Evolutionary conservation across 805 yeast species (phyloP).

Genomic region (Teunomyces aglyptinius): DNA sequence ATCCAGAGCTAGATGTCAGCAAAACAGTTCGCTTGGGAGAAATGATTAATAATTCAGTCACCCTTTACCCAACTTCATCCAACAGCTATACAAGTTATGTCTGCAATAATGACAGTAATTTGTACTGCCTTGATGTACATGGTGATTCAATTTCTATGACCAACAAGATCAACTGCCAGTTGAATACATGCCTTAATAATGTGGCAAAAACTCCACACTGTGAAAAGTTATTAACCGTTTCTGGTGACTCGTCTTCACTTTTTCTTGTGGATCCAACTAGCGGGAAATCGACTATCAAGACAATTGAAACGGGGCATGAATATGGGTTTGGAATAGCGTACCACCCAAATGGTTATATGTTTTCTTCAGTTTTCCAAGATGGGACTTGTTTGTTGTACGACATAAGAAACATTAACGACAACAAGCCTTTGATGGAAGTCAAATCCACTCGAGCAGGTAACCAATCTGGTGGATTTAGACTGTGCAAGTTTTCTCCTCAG

Average conservation of each 20-base stretch:
- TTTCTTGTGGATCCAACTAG: constrained; percentile 51
- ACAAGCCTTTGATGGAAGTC: constrained; percentile 51
- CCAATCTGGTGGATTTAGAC: constrained; percentile 66
- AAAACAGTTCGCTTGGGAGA: constrained; percentile 67
- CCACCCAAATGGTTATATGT: constrained; percentile 68
- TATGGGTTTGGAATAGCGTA: constrained; percentile 82
- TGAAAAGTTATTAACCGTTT: constrained; percentile 41
- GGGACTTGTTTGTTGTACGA: constrained; percentile 81
- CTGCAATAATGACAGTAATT: constrained; percentile 79
- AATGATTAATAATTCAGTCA: constrained; percentile 78
- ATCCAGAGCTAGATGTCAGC: constrained; percentile 46
- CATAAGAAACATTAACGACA: constrained; percentile 50
- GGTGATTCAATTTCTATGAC: constrained; percentile 42
- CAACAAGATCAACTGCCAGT: constrained; percentile 43
- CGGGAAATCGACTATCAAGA: constrained; percentile 24
- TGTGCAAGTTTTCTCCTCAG: constrained; percentile 47
- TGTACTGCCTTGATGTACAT: constrained; percentile 62
- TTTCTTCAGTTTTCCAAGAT: constrained; percentile 82
- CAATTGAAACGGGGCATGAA: constrained; percentile 61
- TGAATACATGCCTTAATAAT: constrained; percentile 72
- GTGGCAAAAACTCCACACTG: constrained; percentile 57
- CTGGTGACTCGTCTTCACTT: constrained; percentile 76
- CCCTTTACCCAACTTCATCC: constrained; percentile 41
- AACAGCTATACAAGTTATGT: constrained; percentile 56
- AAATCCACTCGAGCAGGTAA: constrained; percentile 58